Percentiles rank a stretch among this genome's conserved stretches.
Evolutionary conservation across 345 rosid species (phyloP).

Genomic region (Moricandia moricandioides): DNA sequence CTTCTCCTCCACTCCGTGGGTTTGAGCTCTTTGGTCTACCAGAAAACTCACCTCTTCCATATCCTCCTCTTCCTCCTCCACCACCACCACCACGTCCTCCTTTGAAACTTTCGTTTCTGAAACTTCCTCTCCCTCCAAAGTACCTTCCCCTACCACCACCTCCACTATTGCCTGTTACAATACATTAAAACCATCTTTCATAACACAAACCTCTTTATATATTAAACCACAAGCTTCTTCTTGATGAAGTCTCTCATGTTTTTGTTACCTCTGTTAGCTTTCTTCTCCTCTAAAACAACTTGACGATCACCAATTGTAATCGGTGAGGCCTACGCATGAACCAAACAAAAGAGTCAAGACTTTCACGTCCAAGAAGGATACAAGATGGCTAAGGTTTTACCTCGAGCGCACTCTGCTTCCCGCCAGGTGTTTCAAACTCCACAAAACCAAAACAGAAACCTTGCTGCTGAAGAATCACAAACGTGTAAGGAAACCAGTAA

Average conservation of each 20-base stretch:
- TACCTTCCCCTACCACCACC: conserved; percentile 47
- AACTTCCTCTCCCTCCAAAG: conserved; percentile 50
- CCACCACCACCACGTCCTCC: conserved; percentile 47
- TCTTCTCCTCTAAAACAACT: conserved; percentile 70
- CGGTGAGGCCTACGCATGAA: conserved; percentile 59
- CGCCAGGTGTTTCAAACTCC: conserved; percentile 55
- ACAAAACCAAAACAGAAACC: conserved; percentile 77
- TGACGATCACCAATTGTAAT: conserved; percentile 51
- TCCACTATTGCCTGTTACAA: conserved; percentile 32
- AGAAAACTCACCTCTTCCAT: conserved; percentile 50
- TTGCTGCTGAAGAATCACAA: conserved; percentile 46
- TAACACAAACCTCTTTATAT: neutral
- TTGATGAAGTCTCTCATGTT: conserved; percentile 19
- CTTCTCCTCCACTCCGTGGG: conserved; percentile 50
- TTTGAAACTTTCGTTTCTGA: conserved; percentile 45
- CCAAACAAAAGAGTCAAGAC: conserved; percentile 1
- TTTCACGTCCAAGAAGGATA: neutral
- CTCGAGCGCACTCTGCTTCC: conserved; percentile 59
- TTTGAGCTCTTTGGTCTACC: conserved; percentile 60
- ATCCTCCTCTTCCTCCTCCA: conserved; percentile 44
- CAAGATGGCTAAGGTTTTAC: conserved; percentile 27
- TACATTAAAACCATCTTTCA: neutral
- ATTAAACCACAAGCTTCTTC: conserved; percentile 20
- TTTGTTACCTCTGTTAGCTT: conserved; percentile 56
- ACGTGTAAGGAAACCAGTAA: conserved; percentile 12